phyloP scores from a whole-genome alignment of 192 early-diverging fungal species.

The Coemansia sp. region DNA sequence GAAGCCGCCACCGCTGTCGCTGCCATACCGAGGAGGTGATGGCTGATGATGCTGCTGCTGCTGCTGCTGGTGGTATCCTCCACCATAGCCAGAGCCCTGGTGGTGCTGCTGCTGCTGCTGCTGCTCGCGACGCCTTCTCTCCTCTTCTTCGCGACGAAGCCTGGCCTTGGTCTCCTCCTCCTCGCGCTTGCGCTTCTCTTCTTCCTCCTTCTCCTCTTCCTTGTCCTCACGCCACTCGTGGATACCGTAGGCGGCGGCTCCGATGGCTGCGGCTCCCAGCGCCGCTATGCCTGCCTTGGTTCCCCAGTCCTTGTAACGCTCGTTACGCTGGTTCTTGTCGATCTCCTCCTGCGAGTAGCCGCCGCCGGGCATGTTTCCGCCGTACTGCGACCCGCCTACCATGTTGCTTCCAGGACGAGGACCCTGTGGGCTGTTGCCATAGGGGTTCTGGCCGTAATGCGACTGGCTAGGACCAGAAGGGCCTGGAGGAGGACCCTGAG shows the following conservation, averaged over 20 bases:
- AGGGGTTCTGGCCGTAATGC: slow-evolving; percentile 28
- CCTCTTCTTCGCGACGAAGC: slow-evolving; percentile 17
- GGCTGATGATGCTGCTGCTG: slow-evolving; percentile 12
- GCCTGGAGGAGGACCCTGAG: slow-evolving; percentile 11
- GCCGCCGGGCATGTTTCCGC: slow-evolving; percentile 40
- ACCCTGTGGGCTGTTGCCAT: slow-evolving; percentile 17
- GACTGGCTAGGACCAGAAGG: not conserved
- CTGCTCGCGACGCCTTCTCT: slow-evolving; percentile 21
- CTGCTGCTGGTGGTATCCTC: slow-evolving; percentile 12
- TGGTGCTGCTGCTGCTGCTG: slow-evolving; percentile 20
- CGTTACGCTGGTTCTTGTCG: slow-evolving; percentile 28
- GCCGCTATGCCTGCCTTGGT: slow-evolving; percentile 30
- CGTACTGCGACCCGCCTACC: slow-evolving; percentile 31
- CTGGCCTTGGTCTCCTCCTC: slow-evolving; percentile 14
- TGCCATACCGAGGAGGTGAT: slow-evolving; percentile 6
- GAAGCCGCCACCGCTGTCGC: slow-evolving; percentile 22
- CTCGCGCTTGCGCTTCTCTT: slow-evolving; percentile 19
- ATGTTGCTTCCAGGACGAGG: slow-evolving; percentile 35
- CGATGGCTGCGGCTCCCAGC: slow-evolving; percentile 24
- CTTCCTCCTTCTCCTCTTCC: slow-evolving; percentile 28
- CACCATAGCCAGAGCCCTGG: slow-evolving; percentile 42
- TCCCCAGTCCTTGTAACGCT: slow-evolving; percentile 39
- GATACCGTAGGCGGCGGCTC: slow-evolving; percentile 40
- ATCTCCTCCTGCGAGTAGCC: slow-evolving; percentile 49
- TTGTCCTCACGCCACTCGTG: slow-evolving; percentile 45